Conservation (phyloP, 2,329 filamentous ascomycete species). For the Periconia sp. region DNA sequence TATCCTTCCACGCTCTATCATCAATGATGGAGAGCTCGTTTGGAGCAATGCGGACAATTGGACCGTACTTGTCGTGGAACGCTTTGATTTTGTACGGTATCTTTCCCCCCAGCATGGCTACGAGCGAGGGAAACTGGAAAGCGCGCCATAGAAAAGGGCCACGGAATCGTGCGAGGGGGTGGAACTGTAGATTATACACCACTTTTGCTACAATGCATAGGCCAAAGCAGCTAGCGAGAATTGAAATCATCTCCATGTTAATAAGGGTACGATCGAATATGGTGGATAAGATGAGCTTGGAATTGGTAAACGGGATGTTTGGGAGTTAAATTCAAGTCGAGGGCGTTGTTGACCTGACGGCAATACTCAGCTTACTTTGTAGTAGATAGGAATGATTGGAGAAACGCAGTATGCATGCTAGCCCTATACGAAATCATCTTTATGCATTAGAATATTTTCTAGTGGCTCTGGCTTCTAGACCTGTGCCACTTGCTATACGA, state of each 20-base stretch:
- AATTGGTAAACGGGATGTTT: no score
- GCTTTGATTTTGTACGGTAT: slow-evolving; percentile 8
- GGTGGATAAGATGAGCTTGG: no score
- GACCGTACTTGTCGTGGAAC: slow-evolving; percentile 18
- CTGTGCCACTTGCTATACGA: no score
- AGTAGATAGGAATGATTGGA: no score
- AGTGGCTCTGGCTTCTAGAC: no score
- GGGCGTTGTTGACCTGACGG: no score
- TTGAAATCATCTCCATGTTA: neutral
- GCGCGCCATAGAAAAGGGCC: neutral
- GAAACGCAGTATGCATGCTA: no score
- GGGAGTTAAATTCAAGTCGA: no score
- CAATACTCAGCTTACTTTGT: no score
- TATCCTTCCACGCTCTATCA: slow-evolving; percentile 15
- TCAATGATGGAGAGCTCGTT: slow-evolving; percentile 17
- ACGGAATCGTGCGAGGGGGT: neutral
- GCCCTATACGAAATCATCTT: no score
- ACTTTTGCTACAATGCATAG: neutral
- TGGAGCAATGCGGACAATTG: slow-evolving; percentile 15
- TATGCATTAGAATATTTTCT: no score
- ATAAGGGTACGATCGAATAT: no score
- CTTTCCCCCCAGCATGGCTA: neutral
- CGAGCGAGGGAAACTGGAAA: neutral
- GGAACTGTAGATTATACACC: neutral
- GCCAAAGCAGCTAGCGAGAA: slow-evolving; percentile 10